phyloP scores from a whole-genome alignment of 306 rosid genomes.

The Pyrus betulifolia region DNA sequence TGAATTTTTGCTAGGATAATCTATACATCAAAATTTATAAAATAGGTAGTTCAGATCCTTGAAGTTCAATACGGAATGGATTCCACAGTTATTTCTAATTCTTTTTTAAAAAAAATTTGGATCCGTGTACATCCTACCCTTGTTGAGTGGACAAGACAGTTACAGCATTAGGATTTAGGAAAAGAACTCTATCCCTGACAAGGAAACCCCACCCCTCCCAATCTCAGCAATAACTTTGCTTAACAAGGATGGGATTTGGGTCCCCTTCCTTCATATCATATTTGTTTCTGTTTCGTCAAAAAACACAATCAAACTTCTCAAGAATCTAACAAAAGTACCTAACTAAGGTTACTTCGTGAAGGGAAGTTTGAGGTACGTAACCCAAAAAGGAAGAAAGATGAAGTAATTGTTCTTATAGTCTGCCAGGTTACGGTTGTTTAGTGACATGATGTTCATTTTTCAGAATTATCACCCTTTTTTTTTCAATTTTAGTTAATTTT shows the following conservation, averaged over 20 bases:
- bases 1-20: too few relatives aligned
- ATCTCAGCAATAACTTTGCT: neutral
- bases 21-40: too few relatives aligned
- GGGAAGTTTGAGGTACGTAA: neutral
- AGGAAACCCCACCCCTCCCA: neutral
- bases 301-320: neutral
- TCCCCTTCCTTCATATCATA: neutral
- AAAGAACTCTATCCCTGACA: neutral
- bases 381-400: neutral
- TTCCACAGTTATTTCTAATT: too few relatives aligned
- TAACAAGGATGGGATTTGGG: neutral
- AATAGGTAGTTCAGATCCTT: rapidly evolving
- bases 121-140: neutral
- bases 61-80: too few relatives aligned
- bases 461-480: neutral
- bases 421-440: neutral
- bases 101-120: too few relatives aligned
- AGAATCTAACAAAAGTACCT: neutral
- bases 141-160: neutral
- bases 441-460: neutral
- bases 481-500: too few relatives aligned
- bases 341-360: neutral
- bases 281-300: neutral
- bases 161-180: neutral
- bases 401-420: neutral